These are phyloP conservation scores for Daldinia bambusicola DNA, from an alignment of 495 filamentous ascomycete genomes.

Conservation along the genomic window DNA sequence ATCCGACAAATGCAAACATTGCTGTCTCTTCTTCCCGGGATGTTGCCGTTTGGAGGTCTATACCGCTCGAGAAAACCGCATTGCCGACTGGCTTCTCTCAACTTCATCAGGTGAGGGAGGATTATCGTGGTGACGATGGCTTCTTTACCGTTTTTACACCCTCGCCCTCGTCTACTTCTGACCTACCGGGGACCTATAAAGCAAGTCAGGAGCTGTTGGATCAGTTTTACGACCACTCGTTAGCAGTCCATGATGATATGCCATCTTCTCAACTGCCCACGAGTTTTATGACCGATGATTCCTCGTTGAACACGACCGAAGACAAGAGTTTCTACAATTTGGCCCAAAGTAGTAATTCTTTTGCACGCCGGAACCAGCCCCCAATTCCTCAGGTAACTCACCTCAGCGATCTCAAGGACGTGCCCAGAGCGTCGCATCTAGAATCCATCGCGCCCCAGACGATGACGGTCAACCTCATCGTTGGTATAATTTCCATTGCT, in stretches of 20 bases:
- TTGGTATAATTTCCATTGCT: constrained; percentile 77
- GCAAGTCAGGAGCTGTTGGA: constrained; percentile 50
- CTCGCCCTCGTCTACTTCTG: constrained; percentile 48
- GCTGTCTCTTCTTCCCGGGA: constrained; percentile 40
- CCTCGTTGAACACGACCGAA: constrained; percentile 43
- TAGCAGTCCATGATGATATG: constrained; percentile 69
- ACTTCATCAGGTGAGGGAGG: constrained; percentile 53
- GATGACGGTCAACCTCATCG: constrained; percentile 79
- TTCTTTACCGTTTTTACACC: constrained; percentile 62
- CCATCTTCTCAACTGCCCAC: constrained; percentile 61
- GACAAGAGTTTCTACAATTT: constrained; percentile 32
- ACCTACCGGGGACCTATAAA: constrained; percentile 27
- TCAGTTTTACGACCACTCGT: constrained; percentile 79
- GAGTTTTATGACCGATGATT: constrained; percentile 38
- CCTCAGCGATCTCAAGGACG: constrained; percentile 71
- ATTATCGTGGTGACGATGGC: constrained; percentile 48
- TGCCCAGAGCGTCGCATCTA: constrained; percentile 77
- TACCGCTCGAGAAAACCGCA: constrained; percentile 52
- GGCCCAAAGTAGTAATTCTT: constrained; percentile 14
- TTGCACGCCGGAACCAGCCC: constrained; percentile 12
- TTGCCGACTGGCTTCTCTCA: constrained; percentile 59
- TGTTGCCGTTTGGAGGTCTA: constrained; percentile 58
- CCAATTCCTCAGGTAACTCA: constrained; percentile 34
- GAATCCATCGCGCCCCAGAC: constrained; percentile 79
- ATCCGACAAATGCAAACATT: constrained; percentile 21